phyloP scores from a whole-genome alignment of 2,329 filamentous ascomycete species.

The Didymella arachidicola region DNA sequence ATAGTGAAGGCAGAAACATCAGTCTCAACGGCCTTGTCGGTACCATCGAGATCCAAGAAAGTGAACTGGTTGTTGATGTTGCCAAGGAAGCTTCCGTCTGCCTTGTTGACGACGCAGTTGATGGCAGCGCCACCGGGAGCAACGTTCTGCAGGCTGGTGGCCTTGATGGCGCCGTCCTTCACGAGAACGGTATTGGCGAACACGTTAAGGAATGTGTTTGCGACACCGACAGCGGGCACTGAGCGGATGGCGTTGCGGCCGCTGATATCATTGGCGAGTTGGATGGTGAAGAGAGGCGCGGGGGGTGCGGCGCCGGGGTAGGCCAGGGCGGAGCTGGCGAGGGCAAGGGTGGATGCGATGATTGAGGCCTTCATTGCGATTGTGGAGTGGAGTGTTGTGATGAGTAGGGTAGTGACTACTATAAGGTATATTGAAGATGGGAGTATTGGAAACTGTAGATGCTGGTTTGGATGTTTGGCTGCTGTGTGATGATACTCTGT shows the following conservation, averaged over 20 bases:
- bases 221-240: slow-evolving; percentile 16
- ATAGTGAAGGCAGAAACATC: slow-evolving; percentile 30
- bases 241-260: slow-evolving; percentile 22
- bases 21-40: slow-evolving; percentile 20
- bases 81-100: neutral
- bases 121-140: slow-evolving; percentile 17
- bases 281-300: slow-evolving; percentile 20
- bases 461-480: slow-evolving; percentile 19
- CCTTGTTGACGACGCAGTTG: slow-evolving; percentile 24
- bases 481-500: slow-evolving; percentile 18
- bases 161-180: slow-evolving; percentile 22
- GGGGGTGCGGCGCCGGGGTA: slow-evolving; percentile 20
- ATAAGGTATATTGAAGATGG: slow-evolving; percentile 9
- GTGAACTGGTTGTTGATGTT: slow-evolving; percentile 26
- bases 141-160: slow-evolving; percentile 27
- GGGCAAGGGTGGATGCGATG: slow-evolving; percentile 21
- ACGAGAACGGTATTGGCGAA: slow-evolving; percentile 25
- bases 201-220: slow-evolving; percentile 18
- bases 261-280: slow-evolving; percentile 29
- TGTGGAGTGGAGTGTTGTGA: slow-evolving; percentile 13
- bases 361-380: slow-evolving; percentile 32
- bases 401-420: slow-evolving; percentile 13
- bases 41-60: slow-evolving; percentile 28
- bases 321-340: slow-evolving; percentile 27
- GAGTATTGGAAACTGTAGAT: slow-evolving; percentile 13